These are phyloP conservation scores for Aspergillus cristatus DNA, from an alignment of 495 filamentous ascomycete species.

Conservation along the genomic window DNA sequence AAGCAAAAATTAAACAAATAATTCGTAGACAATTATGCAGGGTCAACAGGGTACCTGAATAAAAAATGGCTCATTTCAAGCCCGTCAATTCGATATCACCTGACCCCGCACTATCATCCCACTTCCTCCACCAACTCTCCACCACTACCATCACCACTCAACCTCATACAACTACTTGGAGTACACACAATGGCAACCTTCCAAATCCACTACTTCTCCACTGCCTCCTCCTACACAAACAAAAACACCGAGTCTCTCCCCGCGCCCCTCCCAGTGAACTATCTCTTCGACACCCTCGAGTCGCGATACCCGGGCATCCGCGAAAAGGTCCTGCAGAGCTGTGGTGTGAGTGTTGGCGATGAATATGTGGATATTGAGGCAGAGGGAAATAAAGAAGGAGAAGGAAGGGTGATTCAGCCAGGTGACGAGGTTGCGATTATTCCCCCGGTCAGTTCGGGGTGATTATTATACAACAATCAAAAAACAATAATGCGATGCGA, in stretches of 20 bases:
- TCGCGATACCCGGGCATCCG: conserved; percentile 70
- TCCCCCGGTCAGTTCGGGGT: conserved; percentile 77
- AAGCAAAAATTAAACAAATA: too few species aligned
- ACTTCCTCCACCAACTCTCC: neutral
- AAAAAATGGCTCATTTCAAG: too few species aligned
- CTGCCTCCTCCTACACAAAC: conserved; percentile 61
- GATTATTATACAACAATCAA: too few species aligned
- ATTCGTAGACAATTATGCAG: too few species aligned
- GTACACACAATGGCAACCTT: too few species aligned
- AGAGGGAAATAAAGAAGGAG: conserved; percentile 9
- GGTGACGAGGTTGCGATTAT: conserved; percentile 94
- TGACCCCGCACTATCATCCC: too few species aligned
- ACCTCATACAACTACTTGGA: neutral
- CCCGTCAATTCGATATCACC: too few species aligned
- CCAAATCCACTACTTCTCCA: conserved; percentile 81
- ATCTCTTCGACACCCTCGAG: conserved; percentile 68
- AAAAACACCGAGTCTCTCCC: conserved; percentile 62
- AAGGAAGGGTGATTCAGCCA: conserved; percentile 46
- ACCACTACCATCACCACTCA: neutral
- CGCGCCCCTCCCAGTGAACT: conserved; percentile 58
- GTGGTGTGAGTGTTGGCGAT: conserved; percentile 77
- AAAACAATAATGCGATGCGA: too few species aligned
- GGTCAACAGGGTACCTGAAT: too few species aligned
- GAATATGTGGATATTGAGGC: conserved; percentile 70
- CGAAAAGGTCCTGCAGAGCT: conserved; percentile 61